Evolutionary conservation across 1,139 yeast species (phyloP).

Genomic region (Taphrina populina): DNA sequence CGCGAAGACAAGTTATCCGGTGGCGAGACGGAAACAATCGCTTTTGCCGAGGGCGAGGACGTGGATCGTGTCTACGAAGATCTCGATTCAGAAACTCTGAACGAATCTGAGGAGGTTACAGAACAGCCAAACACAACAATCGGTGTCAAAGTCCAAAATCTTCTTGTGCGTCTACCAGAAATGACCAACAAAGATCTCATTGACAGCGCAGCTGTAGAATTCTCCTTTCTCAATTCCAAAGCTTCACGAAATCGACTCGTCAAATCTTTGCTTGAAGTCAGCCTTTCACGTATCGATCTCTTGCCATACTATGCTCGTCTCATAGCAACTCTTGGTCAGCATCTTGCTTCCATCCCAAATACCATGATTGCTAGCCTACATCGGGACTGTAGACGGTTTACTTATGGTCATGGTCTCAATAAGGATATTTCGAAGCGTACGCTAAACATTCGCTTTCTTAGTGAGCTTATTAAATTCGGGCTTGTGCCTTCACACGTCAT

Average conservation of each 20-base stretch:
- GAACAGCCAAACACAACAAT: slow-evolving; percentile 37
- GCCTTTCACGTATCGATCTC: slow-evolving; percentile 42
- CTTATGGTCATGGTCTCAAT: slow-evolving; percentile 52
- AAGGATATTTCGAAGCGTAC: slow-evolving; percentile 45
- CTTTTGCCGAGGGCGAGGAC: slow-evolving; percentile 5
- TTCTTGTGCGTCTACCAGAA: slow-evolving; percentile 42
- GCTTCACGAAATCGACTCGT: slow-evolving; percentile 67
- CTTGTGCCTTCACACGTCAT: slow-evolving; percentile 68
- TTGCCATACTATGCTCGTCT: slow-evolving; percentile 61
- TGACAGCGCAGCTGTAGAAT: slow-evolving; percentile 59
- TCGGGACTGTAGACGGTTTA: slow-evolving; percentile 50
- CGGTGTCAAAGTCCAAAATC: slow-evolving; percentile 40
- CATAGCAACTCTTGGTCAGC: slow-evolving; percentile 57
- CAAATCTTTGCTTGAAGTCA: slow-evolving; percentile 52
- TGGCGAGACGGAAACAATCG: not conserved
- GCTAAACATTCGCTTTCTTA: slow-evolving; percentile 59
- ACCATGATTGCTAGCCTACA: slow-evolving; percentile 61
- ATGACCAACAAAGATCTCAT: slow-evolving; percentile 54
- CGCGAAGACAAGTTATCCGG: slow-evolving; percentile 16
- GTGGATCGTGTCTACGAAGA: not conserved
- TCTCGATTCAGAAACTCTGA: slow-evolving; percentile 21
- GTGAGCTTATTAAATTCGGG: slow-evolving; percentile 75
- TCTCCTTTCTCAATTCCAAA: slow-evolving; percentile 64
- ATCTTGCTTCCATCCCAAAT: slow-evolving; percentile 55
- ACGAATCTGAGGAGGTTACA: slow-evolving; percentile 38